Evolutionary conservation across 1,139 yeast species (phyloP), one percentile per base, ranked within the genome.

Genomic region (Pichia sp.): DNA sequence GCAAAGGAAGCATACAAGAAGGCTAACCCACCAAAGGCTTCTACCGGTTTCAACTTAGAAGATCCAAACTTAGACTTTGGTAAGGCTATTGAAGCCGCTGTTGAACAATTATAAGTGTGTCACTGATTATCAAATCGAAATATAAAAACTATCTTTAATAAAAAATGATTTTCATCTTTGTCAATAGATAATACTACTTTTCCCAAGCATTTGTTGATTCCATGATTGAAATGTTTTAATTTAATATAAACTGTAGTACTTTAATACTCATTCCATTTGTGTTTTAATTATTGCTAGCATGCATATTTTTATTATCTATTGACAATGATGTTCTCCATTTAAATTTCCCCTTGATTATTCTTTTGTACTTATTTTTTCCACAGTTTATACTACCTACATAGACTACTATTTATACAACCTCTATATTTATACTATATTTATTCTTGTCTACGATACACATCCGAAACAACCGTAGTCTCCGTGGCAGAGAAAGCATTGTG

Each of bases 31-130:
- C 66, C 63, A 51, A 67, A 65, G 44, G 58, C 68, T 19, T 46
- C 62, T 19, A 73, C 75, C 33, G 72, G 83, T 48, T 73, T 87
- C 59, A 83, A 89, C 72, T 77, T 91, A 70, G 94, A 88, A 63
- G 96, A 90, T 70, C 94, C 95, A 60, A 85, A 89, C 75, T 79
- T 89, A 68, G 97, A 91, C 68, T 76, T 86, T 58, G 96, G 73
- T 50, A 72, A 70, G 48, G 75, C 73, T 40, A 71, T 76, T 51
- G 61, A 75, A 59, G 67, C 71, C 50, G 76, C 77, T 49, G 73
- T 76, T 53, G 76, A 72, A 53, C 61, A 68, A 41, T 59, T 72
- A 53, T 22, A 36, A 36, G 18, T 14, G 27, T 15, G 14, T 28
- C 31, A 4, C 11, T n/a, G n/a, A n/a, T n/a, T n/a, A n/a, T n/a